phyloP scores from a whole-genome alignment of 1,139 yeast species.

The Debaryomycetaceae sp. region DNA sequence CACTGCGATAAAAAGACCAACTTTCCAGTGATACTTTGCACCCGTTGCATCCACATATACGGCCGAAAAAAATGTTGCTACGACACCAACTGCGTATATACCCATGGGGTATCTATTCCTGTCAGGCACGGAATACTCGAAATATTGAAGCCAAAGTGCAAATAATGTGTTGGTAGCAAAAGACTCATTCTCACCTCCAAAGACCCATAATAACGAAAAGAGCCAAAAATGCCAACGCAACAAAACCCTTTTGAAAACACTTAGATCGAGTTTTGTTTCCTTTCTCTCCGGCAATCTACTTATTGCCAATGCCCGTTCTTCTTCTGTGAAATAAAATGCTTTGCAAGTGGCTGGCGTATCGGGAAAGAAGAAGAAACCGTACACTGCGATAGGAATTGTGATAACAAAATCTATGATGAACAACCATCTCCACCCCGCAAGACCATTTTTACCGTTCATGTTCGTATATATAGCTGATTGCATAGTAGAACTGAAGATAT shows the following conservation, averaged over 20 bases:
- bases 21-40: slow-evolving; percentile 1
- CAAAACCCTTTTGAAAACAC: slow-evolving; percentile 1
- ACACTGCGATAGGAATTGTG: slow-evolving; percentile 25
- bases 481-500: slow-evolving; percentile 34
- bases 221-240: slow-evolving; percentile 1
- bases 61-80: slow-evolving; percentile 4
- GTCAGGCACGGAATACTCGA: slow-evolving; percentile 3
- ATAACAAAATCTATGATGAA: slow-evolving; percentile 30
- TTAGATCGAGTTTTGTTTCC: slow-evolving; percentile 1
- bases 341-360: slow-evolving; percentile 15
- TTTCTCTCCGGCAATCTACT: neutral
- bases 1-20: neutral
- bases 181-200: slow-evolving; percentile 1
- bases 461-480: slow-evolving; percentile 24
- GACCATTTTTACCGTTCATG: slow-evolving; percentile 17
- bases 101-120: slow-evolving; percentile 5
- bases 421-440: slow-evolving; percentile 35
- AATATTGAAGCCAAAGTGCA: slow-evolving; percentile 1
- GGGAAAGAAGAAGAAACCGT: slow-evolving; percentile 14
- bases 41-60: slow-evolving; percentile 17
- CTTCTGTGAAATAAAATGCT: slow-evolving; percentile 27
- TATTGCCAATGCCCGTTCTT: slow-evolving; percentile 5
- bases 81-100: slow-evolving; percentile 6
- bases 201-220: slow-evolving; percentile 1
- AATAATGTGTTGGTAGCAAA: slow-evolving; percentile 2